Base-by-base conservation (phyloP, 2,329 filamentous ascomycete genomes). In the Sarocladium strictum region DNA sequence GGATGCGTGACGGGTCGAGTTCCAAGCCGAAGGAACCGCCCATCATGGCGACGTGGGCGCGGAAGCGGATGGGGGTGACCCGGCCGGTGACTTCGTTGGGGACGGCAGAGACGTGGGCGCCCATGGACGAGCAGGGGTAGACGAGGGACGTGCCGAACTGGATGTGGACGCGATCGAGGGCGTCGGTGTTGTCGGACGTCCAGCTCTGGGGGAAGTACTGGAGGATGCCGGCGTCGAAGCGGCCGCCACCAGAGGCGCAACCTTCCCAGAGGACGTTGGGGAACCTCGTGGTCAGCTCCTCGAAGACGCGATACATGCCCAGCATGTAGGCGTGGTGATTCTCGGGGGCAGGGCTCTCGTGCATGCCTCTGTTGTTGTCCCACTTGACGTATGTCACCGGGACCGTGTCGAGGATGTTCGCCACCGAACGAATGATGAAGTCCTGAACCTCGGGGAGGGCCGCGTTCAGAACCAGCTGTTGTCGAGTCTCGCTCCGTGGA, bases 11-110 rank as follows among this genome's bases (percentile, higher is more conserved):
- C 0, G 83, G 84, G 61, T 85, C 75, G 7, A 87, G 73, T 63
- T 87, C 83, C 11, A 86, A 74, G 0, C 84, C 84, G 59, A 86
- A 86, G 0, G 80, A 84, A 2, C 83, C 83, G 54, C 84, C 84
- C 83, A 86, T 86, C 72, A 85, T 81, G 5, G 84, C 84, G 0
- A 86, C 83, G 54, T 86, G 83, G 0, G 79, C 81, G 32, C 84
- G 80, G 69, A 86, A 86, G 1, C 66, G 65, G 12, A 86, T 72
- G 0, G 82, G 76, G 1, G 78, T 78, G 1, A 74, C 78, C 19
- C 83, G 79, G 0, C 71, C 66, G 0, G 81, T 84, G 32, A 80
- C 67, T 0, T 77, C 74, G 58, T 86, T 86, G 1, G 83, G 83
- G 0, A 84, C 76, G 0, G 76, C 76, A 9, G 80, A 83, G 32